These are phyloP conservation scores for Centella asiatica DNA, from an alignment of 129 eudicot genomes.

Conservation along the genomic window DNA sequence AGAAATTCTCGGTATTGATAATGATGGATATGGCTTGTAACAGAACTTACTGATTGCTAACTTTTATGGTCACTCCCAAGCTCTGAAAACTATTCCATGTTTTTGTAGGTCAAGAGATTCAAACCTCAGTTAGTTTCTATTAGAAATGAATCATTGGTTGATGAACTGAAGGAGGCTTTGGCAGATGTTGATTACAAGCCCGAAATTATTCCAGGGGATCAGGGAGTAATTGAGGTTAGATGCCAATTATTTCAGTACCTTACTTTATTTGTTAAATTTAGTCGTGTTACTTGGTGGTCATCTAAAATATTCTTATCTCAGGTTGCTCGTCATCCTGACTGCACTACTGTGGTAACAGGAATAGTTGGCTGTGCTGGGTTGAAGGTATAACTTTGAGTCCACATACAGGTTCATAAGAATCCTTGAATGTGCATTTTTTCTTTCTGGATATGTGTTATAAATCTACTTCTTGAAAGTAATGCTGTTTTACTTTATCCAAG, in stretches of 20 bases:
- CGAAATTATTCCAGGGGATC: slow-evolving; percentile 92
- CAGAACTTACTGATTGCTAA: neutral
- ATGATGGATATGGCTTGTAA: slow-evolving; percentile 2
- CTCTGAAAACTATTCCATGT: neutral
- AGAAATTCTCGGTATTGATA: too few relatives aligned
- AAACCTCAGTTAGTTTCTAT: slow-evolving; percentile 82
- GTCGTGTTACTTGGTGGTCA: neutral
- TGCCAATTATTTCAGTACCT: neutral
- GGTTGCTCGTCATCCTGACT: slow-evolving; percentile 98
- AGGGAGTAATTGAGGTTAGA: slow-evolving; percentile 82
- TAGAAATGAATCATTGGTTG: slow-evolving; percentile 56
- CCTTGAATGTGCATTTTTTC: too few relatives aligned
- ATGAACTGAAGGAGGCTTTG: slow-evolving; percentile 87
- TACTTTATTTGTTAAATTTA: neutral
- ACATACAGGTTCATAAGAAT: too few relatives aligned
- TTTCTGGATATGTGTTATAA: too few relatives aligned
- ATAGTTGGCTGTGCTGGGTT: slow-evolving; percentile 98
- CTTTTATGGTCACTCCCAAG: neutral
- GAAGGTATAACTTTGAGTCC: too few relatives aligned
- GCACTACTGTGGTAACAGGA: slow-evolving; percentile 95
- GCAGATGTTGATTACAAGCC: slow-evolving; percentile 78
- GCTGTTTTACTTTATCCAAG: too few relatives aligned
- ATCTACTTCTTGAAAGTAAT: neutral
- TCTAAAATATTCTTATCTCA: slow-evolving; percentile 15
- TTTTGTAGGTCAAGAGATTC: slow-evolving; percentile 74